Evolutionary conservation across 139 green algal species (phyloP).

Genomic region (Micromonas pusilla): DNA sequence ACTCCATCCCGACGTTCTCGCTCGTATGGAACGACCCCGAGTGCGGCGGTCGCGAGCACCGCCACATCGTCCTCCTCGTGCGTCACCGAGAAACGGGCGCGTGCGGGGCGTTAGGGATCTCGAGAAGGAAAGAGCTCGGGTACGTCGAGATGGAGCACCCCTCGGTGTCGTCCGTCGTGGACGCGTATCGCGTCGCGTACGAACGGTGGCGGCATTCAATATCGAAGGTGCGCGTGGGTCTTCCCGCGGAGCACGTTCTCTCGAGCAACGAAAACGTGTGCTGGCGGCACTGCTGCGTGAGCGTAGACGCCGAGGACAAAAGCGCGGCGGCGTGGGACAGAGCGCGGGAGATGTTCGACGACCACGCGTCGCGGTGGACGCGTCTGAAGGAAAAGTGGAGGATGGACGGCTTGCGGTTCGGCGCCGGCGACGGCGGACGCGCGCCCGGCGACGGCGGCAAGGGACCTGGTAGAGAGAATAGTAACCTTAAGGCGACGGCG

Average conservation of each 20-base stretch:
- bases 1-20: no score
- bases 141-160: neutral
- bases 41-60: neutral
- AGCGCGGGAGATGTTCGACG: no score
- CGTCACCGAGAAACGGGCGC: neutral
- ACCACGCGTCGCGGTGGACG: no score
- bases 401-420: no score
- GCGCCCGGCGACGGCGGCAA: no score
- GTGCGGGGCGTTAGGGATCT: slow-evolving; percentile 30
- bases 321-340: no score
- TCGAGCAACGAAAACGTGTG: no score
- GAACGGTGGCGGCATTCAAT: neutral
- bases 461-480: no score
- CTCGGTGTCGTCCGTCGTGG: neutral
- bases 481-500: no score
- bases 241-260: neutral
- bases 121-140: slow-evolving; percentile 17
- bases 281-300: neutral
- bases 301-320: no score
- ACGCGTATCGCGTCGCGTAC: neutral
- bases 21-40: neutral
- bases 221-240: neutral
- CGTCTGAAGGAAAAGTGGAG: no score
- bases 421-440: no score
- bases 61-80: slow-evolving; percentile 31